A percentile compares a stretch with the other conserved stretches of the same genome.
Evolutionary conservation across 169 alveolate species (phyloP).

Genomic region (Eimeria acervulina): DNA sequence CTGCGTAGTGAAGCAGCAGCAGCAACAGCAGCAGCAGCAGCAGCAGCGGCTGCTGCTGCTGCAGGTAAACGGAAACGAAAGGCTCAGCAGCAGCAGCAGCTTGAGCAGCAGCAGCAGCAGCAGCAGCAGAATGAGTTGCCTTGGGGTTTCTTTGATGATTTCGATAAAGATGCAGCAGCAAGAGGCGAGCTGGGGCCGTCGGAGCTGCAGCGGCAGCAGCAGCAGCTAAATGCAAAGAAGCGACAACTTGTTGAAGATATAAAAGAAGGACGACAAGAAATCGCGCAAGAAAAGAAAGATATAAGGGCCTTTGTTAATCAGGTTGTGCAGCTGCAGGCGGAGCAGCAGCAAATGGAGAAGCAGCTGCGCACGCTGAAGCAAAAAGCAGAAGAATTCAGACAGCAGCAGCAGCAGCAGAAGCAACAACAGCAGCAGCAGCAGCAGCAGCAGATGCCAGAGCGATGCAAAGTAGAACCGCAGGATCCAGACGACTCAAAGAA

Average conservation of each 20-base stretch:
- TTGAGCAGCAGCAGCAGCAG: conserved; percentile 58
- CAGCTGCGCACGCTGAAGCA: background rate
- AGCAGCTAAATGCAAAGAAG: conserved; percentile 41
- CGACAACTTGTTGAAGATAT: background rate
- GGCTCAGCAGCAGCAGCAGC: conserved; percentile 23
- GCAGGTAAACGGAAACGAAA: conserved; percentile 18
- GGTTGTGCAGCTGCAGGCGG: conserved; percentile 37
- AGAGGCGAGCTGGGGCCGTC: conserved; percentile 38
- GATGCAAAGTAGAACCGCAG: background rate
- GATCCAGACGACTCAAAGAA: background rate
- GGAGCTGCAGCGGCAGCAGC: conserved; percentile 68
- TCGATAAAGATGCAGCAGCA: conserved; percentile 63
- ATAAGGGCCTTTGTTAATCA: conserved; percentile 1
- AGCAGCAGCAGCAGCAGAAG: conserved; percentile 44
- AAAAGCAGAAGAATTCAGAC: background rate
- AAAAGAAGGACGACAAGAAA: conserved; percentile 30
- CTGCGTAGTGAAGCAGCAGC: conserved; percentile 70
- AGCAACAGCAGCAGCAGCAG: conserved; percentile 58
- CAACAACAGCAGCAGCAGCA: conserved; percentile 26
- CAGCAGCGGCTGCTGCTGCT: conserved; percentile 8
- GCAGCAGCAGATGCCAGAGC: conserved; percentile 22
- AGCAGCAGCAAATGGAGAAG: conserved; percentile 61
- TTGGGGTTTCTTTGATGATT: conserved; percentile 58
- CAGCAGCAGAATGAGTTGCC: conserved; percentile 56
- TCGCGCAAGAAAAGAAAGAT: background rate